Evolutionary conservation across 225 moss, liverwort and hornwort species (phyloP), one percentile per base, ranked within the genome.

Genomic region (Pseudisothecium myosuroides): DNA sequence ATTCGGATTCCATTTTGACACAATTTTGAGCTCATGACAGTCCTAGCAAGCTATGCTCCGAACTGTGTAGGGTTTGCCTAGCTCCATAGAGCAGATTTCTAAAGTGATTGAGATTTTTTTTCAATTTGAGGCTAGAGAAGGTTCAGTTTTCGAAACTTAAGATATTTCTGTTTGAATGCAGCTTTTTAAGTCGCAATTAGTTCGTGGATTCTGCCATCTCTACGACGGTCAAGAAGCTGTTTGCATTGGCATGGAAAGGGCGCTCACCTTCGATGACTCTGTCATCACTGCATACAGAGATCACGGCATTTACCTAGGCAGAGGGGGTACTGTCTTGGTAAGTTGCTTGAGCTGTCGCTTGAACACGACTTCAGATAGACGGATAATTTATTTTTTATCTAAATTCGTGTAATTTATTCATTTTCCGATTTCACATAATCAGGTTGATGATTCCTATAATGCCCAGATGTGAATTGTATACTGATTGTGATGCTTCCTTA

Each of bases 191-290:
- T 92, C 96, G 23, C 99, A 99, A 91, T 78, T 95, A 91, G 92
- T 97, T 76, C 95, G 99, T 21, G 99, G 99, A 50, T 99, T 99
- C 82, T 99, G 99, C 84, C 99, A 99, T 89, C 94, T 99, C 20
- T 99, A 95, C 49, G 99, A 99, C 77, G 99, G 99, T 21, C 99
- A 99, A 91, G 99, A 99, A 90, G 99, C 99, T 73, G 95, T 99
- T 39, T 85, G 92, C 37, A 89, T 95, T 76, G 99, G 99, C 56
- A 97, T 99, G 99, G 99, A 99, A 90, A 95, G 94, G 36, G 96
- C 96, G 36, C 93, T 99, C 85, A 97, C 90, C 32, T 96, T n/a
- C 79, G 96, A 99, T 14, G 99, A 99, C 87, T 92, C 95, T 77
- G 93, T 99, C 27, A 91, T 99, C 41, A 97, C 99, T 55, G 99